phyloP scores from a whole-genome alignment of 331 rosid genomes.

The Dryas integrifolia region DNA sequence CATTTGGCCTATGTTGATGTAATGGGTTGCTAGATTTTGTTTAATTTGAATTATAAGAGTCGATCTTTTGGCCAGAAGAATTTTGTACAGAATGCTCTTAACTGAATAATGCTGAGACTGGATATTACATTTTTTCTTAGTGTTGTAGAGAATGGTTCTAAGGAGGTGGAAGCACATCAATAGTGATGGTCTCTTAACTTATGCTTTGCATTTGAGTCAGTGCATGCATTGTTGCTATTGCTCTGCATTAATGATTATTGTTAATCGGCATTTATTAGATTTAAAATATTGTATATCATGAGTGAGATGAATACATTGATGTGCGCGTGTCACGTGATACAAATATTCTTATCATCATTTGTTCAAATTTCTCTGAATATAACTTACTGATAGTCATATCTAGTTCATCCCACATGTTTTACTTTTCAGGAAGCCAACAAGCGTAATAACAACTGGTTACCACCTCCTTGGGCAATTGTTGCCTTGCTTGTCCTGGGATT shows the following conservation, averaged over 20 bases:
- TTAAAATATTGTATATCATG: neutral
- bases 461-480: conserved; percentile 98
- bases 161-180: neutral
- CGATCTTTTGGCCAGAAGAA: neutral
- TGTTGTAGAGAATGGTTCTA: neutral
- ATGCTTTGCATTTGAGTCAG: neutral
- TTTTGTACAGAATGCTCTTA: neutral
- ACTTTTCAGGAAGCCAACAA: conserved; percentile 86
- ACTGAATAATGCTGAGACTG: neutral
- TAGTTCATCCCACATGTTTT: conserved; percentile 1
- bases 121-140: neutral
- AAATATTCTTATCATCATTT: conserved; percentile 28
- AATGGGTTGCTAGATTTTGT: conserved; percentile 3
- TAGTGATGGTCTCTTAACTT: neutral
- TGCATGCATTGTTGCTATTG: conserved; percentile 2
- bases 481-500: conserved; percentile 81
- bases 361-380: neutral
- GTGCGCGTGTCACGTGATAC: neutral
- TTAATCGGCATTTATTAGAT: neutral
- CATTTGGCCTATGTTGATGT: neutral
- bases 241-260: neutral
- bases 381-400: neutral
- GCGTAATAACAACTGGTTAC: conserved; percentile 95
- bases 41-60: neutral
- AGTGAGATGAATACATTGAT: conserved; percentile 1